These are phyloP conservation scores for Prunus campanulata DNA, from an alignment of 306 rosid genomes.

Conservation along the genomic window DNA sequence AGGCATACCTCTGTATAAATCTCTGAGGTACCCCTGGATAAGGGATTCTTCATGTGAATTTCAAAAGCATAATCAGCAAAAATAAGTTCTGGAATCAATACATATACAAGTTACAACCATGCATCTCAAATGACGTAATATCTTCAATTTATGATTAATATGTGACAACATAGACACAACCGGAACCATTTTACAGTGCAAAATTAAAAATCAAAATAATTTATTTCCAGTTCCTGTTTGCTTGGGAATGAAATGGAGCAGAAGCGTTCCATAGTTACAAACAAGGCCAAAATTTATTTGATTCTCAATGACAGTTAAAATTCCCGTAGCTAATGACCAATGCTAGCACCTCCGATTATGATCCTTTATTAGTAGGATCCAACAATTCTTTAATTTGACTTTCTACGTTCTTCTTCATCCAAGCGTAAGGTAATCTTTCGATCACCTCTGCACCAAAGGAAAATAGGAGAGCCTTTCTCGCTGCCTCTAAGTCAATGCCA, in stretches of 20 bases:
- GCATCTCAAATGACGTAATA: too few species aligned
- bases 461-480: slow-evolving; percentile 73
- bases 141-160: too few species aligned
- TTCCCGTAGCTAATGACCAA: neutral
- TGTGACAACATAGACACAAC: neutral
- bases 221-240: neutral
- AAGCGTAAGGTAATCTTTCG: slow-evolving; percentile 58
- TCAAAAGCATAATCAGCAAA: slow-evolving; percentile 37
- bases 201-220: neutral
- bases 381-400: slow-evolving; percentile 54
- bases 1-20: slow-evolving; percentile 32
- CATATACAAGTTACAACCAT: neutral
- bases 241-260: slow-evolving; percentile 4
- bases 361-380: slow-evolving; percentile 42
- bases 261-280: neutral
- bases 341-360: slow-evolving; percentile 2
- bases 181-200: neutral
- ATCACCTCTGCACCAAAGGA: slow-evolving; percentile 89
- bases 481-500: slow-evolving; percentile 64
- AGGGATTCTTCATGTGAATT: slow-evolving; percentile 24
- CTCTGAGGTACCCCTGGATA: slow-evolving; percentile 23
- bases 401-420: slow-evolving; percentile 52
- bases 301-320: slow-evolving; percentile 1
- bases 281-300: too few species aligned
- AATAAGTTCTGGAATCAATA: slow-evolving; percentile 34